Base-by-base conservation (phyloP, 345 rosid genomes). In the Kandelia obovata region DNA sequence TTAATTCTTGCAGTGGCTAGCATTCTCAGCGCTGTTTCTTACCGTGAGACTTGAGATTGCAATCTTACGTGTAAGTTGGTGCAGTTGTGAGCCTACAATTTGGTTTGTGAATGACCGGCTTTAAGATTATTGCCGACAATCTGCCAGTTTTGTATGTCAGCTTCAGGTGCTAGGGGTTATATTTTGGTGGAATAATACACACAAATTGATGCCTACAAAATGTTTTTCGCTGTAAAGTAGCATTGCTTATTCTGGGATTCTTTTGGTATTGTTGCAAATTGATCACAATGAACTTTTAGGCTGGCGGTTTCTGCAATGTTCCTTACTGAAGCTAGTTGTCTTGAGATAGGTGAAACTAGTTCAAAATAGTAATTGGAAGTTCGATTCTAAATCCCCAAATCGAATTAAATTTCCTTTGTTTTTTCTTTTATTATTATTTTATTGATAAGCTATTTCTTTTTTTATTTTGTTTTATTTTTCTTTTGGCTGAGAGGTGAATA, bases 1-100 rank as follows among this genome's bases (percentile, higher is more conserved):
- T 61, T 59, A 34, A 59, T 46, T 67, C 61, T 66, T 70, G 15
- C 66, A 39, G 7, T 23, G 59, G 59, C 28, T 71, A 17, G 35
- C 39, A 52, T 46, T 63, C 25, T n/a, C 30, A 28, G 32, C 37
- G 25, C 76, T 62, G 39, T 31, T 66, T 60, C 32, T 34, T 71
- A 32, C 35, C 46, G 21, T 25, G n/a, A 27, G 43, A 30, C 23
- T 55, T 56, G 28, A 25, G 59, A 13, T 43, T 43, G 49, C 49
- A 47, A 52, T 28, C 6, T 53, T 28, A 27, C 52, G 2, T 11
- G 49, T n/a, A 32, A 21, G 35, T 21, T 32, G 55, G 47, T 15
- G 25, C 11, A n/a, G 10, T 27, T 35, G 52, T 6, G 47, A 26
- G 39, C 8, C 16, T 30, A 21, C n/a, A 52, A 31, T 31, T 2